A percentile compares a stretch with the other conserved stretches of the same genome.
phyloP scores from a whole-genome alignment of 805 yeast species.

The Wickerhamiella allomyrinae region DNA sequence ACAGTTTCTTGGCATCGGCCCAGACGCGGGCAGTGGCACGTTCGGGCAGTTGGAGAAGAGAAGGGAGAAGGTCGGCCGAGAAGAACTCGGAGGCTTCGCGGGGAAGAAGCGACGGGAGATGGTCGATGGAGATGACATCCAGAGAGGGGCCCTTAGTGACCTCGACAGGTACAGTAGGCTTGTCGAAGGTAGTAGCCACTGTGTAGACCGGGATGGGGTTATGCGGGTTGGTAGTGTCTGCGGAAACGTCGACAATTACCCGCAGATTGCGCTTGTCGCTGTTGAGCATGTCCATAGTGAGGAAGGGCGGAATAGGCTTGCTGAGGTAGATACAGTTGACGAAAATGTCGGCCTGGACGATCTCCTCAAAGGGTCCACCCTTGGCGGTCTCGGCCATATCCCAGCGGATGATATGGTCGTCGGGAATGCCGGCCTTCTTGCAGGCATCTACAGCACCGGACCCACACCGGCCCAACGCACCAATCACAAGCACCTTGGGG shows the following conservation, averaged over 20 bases:
- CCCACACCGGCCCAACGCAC: conserved; percentile 98
- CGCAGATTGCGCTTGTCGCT: conserved; percentile 54
- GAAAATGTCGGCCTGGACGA: conserved; percentile 75
- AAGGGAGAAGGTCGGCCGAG: conserved; percentile 76
- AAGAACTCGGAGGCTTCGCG: conserved; percentile 94
- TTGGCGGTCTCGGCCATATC: conserved; percentile 91
- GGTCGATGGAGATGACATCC: conserved; percentile 91
- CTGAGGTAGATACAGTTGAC: conserved; percentile 93
- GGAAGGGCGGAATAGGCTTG: conserved; percentile 84
- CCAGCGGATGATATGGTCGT: conserved; percentile 75
- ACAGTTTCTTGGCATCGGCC: conserved; percentile 75
- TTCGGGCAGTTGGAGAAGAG: conserved; percentile 68
- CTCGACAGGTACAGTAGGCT: conserved; percentile 79
- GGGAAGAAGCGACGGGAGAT: conserved; percentile 87
- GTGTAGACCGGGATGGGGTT: conserved; percentile 93
- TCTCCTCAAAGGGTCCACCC: conserved; percentile 96
- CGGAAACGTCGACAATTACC: conserved; percentile 93
- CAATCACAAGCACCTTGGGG: conserved; percentile 80
- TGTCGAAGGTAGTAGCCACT: conserved; percentile 75
- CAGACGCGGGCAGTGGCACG: conserved; percentile 80
- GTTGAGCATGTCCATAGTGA: conserved; percentile 56
- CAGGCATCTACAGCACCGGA: conserved; percentile 86
- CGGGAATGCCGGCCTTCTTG: conserved; percentile 76
- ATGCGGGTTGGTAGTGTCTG: conserved; percentile 97
- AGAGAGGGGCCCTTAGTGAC: conserved; percentile 70